phyloP scores from a whole-genome alignment of 2,329 filamentous ascomycete species.

The Escovopsis sp. region DNA sequence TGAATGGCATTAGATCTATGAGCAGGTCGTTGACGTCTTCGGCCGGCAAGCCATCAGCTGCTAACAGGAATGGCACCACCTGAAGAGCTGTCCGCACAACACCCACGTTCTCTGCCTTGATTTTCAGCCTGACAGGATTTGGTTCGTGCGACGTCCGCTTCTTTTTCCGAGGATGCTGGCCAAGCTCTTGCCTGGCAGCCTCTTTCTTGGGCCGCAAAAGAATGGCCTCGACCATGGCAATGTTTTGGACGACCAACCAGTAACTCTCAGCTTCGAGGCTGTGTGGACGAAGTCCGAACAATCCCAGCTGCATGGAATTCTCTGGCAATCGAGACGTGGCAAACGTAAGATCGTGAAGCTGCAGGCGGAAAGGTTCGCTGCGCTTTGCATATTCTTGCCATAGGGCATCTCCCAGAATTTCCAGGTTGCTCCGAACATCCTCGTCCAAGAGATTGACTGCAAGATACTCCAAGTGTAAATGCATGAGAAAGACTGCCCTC shows the following conservation, averaged over 20 bases:
- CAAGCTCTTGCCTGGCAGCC: constrained; percentile 13
- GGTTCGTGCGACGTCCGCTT: constrained; percentile 27
- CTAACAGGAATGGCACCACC: constrained; percentile 41
- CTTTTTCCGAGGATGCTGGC: constrained; percentile 38
- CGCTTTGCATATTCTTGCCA: constrained; percentile 64
- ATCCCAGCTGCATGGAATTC: constrained; percentile 30
- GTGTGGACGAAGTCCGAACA: constrained; percentile 40
- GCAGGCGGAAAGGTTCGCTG: constrained; percentile 55
- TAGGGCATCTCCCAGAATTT: constrained; percentile 55
- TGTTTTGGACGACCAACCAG: constrained; percentile 44
- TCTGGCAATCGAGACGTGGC: constrained; percentile 26
- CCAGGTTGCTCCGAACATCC: constrained; percentile 33
- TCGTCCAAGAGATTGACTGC: constrained; percentile 26
- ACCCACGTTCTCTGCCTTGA: constrained; percentile 29
- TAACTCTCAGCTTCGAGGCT: constrained; percentile 40
- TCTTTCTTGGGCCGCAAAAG: constrained; percentile 17
- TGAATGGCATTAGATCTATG: constrained; percentile 39
- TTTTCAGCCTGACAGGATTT: constrained; percentile 33
- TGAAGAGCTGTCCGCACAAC: constrained; percentile 40
- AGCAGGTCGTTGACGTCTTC: constrained; percentile 43
- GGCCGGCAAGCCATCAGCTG: constrained; percentile 26
- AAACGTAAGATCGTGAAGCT: constrained; percentile 62
- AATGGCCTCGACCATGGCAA: constrained; percentile 42
- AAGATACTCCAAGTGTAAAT: constrained; percentile 47
- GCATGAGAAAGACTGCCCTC: constrained; percentile 51